Evolutionary conservation across 441 rosid species (phyloP).

Genomic region (Hura crepitans): DNA sequence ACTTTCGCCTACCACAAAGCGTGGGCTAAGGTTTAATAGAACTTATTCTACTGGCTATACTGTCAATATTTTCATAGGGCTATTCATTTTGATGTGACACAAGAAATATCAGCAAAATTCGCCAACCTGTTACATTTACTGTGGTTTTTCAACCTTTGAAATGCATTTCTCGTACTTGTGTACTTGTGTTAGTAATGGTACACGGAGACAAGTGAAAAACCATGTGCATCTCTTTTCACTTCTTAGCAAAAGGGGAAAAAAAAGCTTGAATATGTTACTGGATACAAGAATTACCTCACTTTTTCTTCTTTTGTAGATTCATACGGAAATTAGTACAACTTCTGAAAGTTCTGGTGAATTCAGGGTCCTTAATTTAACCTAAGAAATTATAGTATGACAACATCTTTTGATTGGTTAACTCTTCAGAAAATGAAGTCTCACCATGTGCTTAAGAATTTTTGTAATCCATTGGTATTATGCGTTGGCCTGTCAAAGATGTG

Average conservation of each 20-base stretch:
- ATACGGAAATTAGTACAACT: neutral
- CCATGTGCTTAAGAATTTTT: slow-evolving; percentile 21
- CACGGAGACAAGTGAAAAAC: neutral
- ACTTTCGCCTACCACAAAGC: neutral
- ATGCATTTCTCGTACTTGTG: slow-evolving; percentile 1
- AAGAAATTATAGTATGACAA: neutral
- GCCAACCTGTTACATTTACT: neutral
- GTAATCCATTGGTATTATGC: slow-evolving; percentile 17
- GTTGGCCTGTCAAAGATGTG: slow-evolving; percentile 38
- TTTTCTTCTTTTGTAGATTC: neutral
- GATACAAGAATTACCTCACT: neutral
- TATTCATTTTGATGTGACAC: neutral
- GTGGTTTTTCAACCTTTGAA: neutral
- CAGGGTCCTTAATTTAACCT: slow-evolving; percentile 12
- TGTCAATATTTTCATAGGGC: neutral
- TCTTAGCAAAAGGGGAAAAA: neutral
- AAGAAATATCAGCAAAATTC: neutral
- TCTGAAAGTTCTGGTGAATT: neutral
- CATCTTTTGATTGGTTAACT: slow-evolving; percentile 25
- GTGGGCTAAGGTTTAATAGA: neutral
- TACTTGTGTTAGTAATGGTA: neutral
- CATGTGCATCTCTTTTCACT: neutral
- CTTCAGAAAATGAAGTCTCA: slow-evolving; percentile 36
- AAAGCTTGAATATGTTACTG: neutral
- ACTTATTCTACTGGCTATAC: neutral